Base-by-base conservation (phyloP, 768 basidiomycete genomes). In the Cystoderma amianthinum region DNA sequence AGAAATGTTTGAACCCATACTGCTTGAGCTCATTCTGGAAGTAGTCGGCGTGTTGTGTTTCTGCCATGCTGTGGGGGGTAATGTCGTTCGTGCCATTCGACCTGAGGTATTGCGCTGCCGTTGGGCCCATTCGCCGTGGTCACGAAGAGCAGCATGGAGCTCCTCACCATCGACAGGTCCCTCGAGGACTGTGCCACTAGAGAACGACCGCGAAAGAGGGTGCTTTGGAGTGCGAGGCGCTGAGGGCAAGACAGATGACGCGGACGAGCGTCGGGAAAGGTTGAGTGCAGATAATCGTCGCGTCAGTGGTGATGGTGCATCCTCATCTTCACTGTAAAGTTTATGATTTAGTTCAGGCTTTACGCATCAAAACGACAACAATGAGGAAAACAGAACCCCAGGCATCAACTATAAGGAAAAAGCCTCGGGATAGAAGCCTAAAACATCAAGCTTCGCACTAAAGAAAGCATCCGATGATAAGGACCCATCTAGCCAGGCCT, bases 221-320 rank as follows among this genome's bases (percentile, higher is more conserved):
- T 65, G 65, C 5, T 38, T 47, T 33, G 43, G 41, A 36, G 43
- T 24, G 18, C 37, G 45, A 43, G 32, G 45, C 19, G 38, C 25
- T 0, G 57, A 47, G 4, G 60, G 53, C 9, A 43, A 56, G 25
- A 74, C 50, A 6, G 73, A 76, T 4, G 70, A 63, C 1, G 63
- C 59, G 0, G 74, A 80, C 11, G 69, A 58, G 4, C 64, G 67
- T 3, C 66, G 62, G 1, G 69, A 61, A 13, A 82, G 62, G 48
- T 74, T 72, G 39, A 83, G 69, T 0, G 68, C 59, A 3, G 81
- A 83, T 4, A 85, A 59, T 5, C 81, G 76, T 7, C 72, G 67
- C 0, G 82, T 84, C 10, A 85, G 69, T 1, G 77, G 69, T 0
- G 79, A 82, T 4, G 82, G 82, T 0, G 82, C 80, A 43, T 82